These are phyloP conservation scores for Diaporthe vaccinii DNA, from an alignment of 2,329 filamentous ascomycete genomes.

Conservation along the genomic window DNA sequence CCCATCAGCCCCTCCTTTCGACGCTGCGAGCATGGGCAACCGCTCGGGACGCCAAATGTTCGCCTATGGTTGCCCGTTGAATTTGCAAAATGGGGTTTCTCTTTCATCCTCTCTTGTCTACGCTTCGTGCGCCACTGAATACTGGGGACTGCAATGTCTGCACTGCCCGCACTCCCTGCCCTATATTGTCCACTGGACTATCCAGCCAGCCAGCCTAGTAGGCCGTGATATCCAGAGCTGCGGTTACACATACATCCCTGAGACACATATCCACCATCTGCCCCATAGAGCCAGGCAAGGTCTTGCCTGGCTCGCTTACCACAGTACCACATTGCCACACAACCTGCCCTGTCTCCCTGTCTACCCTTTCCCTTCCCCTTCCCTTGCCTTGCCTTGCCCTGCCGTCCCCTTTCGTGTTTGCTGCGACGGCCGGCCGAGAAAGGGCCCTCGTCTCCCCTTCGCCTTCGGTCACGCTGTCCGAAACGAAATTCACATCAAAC, in stretches of 20 bases:
- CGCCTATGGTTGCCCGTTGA: not conserved
- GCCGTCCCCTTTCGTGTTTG: not conserved
- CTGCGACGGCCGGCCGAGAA: conserved; percentile 28
- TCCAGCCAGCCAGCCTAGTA: not conserved
- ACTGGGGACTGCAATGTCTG: not conserved
- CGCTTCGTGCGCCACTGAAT: not conserved
- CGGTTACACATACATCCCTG: conserved; percentile 27
- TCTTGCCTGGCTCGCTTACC: conserved; percentile 18
- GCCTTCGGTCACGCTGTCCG: conserved; percentile 30
- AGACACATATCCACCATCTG: conserved; percentile 19
- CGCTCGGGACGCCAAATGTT: not conserved
- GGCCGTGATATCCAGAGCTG: conserved; percentile 14
- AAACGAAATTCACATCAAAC: conserved; percentile 38
- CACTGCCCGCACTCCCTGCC: not conserved
- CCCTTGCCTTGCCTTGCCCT: not conserved
- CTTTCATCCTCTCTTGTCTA: not conserved
- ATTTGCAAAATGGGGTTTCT: not conserved
- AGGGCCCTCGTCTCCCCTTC: conserved; percentile 22
- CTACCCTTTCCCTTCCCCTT: not conserved
- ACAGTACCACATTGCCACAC: conserved; percentile 19
- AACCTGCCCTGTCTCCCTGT: not conserved
- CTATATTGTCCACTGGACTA: not conserved
- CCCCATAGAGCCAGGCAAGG: conserved; percentile 16
- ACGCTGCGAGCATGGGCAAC: not conserved
- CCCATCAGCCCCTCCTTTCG: conserved; percentile 1